These are phyloP conservation scores for Dothideomycetes sp. DNA, from an alignment of 2,329 filamentous ascomycete species.

Conservation along the genomic window DNA sequence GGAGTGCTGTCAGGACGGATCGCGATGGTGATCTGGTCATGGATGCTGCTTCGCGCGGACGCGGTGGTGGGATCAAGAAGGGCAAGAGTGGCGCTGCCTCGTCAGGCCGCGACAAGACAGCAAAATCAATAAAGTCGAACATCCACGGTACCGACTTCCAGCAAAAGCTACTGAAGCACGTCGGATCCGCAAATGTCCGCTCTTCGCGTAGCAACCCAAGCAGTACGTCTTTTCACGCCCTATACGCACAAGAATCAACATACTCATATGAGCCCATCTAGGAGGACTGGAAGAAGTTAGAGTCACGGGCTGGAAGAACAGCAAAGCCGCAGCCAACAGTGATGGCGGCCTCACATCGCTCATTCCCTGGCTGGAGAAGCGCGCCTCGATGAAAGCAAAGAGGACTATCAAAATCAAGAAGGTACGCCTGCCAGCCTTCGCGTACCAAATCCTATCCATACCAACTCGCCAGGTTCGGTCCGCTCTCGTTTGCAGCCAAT, in stretches of 20 bases:
- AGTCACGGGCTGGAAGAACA: slow-evolving; percentile 34
- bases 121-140: slow-evolving; percentile 9
- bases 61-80: slow-evolving; percentile 21
- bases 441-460: slow-evolving; percentile 1
- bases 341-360: slow-evolving; percentile 30
- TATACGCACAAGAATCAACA: background rate
- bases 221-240: background rate
- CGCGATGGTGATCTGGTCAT: slow-evolving; percentile 55
- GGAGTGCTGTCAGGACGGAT: slow-evolving; percentile 32
- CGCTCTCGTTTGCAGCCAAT: slow-evolving; percentile 22
- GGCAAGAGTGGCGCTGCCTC: background rate
- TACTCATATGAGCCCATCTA: slow-evolving; percentile 2
- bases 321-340: slow-evolving; percentile 26
- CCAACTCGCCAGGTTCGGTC: slow-evolving; percentile 19
- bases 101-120: slow-evolving; percentile 18
- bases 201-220: slow-evolving; percentile 15
- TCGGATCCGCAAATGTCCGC: slow-evolving; percentile 22
- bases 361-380: slow-evolving; percentile 33
- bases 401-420: slow-evolving; percentile 30
- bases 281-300: slow-evolving; percentile 27
- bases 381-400: slow-evolving; percentile 25
- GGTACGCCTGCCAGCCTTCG: slow-evolving; percentile 21
- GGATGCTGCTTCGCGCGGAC: slow-evolving; percentile 36
- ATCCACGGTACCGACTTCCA: slow-evolving; percentile 15
- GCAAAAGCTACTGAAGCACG: slow-evolving; percentile 23